Conservation (phyloP, 192 early-diverging fungal species). For the Linderina pennispora region DNA sequence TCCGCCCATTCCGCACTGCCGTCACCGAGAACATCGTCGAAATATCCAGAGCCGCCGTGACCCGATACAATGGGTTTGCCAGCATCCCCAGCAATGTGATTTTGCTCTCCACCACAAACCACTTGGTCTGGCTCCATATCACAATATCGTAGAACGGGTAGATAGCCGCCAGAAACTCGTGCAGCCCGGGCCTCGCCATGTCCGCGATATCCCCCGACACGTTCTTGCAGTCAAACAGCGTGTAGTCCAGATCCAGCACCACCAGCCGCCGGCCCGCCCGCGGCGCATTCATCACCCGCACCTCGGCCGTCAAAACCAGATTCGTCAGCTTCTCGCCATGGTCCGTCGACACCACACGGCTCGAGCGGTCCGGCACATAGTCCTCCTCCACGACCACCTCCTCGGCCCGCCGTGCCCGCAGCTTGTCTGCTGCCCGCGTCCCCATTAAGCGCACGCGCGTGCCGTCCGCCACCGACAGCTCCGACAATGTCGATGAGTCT, state of each 20-base stretch:
- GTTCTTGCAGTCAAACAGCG: slow-evolving; percentile 67
- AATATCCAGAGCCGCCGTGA: slow-evolving; percentile 66
- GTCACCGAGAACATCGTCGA: slow-evolving; percentile 65
- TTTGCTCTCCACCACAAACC: slow-evolving; percentile 67
- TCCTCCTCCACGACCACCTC: neutral
- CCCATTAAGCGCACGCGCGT: slow-evolving; percentile 32
- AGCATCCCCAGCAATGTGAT: slow-evolving; percentile 66
- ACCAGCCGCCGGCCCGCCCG: slow-evolving; percentile 53
- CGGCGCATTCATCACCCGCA: slow-evolving; percentile 30
- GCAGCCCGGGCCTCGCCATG: slow-evolving; percentile 58
- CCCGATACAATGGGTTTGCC: slow-evolving; percentile 54
- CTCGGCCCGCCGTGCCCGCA: slow-evolving; percentile 4
- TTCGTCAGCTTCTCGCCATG: slow-evolving; percentile 2
- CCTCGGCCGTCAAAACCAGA: slow-evolving; percentile 2
- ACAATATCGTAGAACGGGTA: slow-evolving; percentile 69
- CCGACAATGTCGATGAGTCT: slow-evolving; percentile 23
- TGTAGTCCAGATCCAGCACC: slow-evolving; percentile 76
- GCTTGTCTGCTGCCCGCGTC: slow-evolving; percentile 16
- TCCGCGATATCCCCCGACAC: slow-evolving; percentile 51
- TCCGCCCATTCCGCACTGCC: slow-evolving; percentile 46
- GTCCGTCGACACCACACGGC: slow-evolving; percentile 9
- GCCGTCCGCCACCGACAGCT: slow-evolving; percentile 13
- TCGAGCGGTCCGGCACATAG: neutral
- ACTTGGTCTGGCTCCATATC: slow-evolving; percentile 73
- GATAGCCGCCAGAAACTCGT: slow-evolving; percentile 55